Base-by-base conservation (phyloP, 768 basidiomycete genomes). In the Hydnum rufescens region DNA sequence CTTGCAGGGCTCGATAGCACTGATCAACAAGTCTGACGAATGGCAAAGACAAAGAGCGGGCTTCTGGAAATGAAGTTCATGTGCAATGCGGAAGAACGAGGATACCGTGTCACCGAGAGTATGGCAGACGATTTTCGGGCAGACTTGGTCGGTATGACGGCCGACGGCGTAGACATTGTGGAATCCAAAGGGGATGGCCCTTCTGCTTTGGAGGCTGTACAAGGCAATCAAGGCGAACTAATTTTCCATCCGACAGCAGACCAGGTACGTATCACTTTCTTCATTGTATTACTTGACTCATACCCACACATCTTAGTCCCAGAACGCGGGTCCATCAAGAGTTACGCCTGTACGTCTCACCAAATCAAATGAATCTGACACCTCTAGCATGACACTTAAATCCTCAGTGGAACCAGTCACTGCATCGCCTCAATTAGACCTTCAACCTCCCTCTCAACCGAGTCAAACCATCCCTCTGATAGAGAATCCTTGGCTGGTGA, bases 1-100 rank as follows among this genome's bases (percentile, higher is more conserved):
- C 69, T 93, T 23, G 68, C 70, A 22, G 60, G 62, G 30, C 58
- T 84, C 42, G 70, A 74, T 22, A 70, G 62, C 16, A 55, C 60
- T 16, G 58, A 64, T 5, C 64, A 63, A 8, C 62, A 61, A 4
- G 57, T 55, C 2, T 60, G 58, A 29, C 58, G 52, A 4, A 43
- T 51, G 26, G 67, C 63, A 22, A 65, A 67, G 60, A 74, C 74
- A 58, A 65, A 70, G 48, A 83, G 81, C 65, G 76, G 83, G 55
- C 73, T 96, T 5, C 83, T 95, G 63, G 74, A 77, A 57, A 96
- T 97, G 95, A 96, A 95, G 67, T 99, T 97, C 66, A 99, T 99
- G 93, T 80, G 83, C 64, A 81, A 90, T 44, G 92, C 88, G 0
- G 78, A 82, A 68, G 75, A 75, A 3, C 71, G 86, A 57, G 74